Base-by-base conservation (phyloP, 768 basidiomycete species). In the Floccularia luteovirens region DNA sequence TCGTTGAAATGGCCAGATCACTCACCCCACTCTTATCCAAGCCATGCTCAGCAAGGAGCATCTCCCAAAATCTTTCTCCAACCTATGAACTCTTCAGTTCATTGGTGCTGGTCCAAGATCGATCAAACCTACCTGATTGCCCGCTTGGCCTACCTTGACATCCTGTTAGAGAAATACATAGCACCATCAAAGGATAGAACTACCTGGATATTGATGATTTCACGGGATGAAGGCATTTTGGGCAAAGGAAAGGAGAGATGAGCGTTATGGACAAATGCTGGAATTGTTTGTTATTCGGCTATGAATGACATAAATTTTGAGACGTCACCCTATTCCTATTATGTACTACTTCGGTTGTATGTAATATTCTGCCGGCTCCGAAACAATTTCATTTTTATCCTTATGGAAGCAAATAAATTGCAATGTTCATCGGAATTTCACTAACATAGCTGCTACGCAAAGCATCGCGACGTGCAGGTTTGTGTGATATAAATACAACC, bases 61-160 rank as follows among this genome's bases (percentile, higher is more conserved):
- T 80, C 44, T 82, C 70, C 92, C 92, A 96, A 60, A 94, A 98
- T 32, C 74, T 72, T 52, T 88, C 85, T 38, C 90, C 90, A 31
- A 88, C 75, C 69, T 70, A 55, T n/a, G 33, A 27, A 43, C 35
- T 38, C 37, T 51, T 48, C 36, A 32, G 44, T 45, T 45, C 38
- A 39, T 21, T 11, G 32, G 36, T 35, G 40, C 20, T 23, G 16
- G 44, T 38, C 42, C 34, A 43, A 45, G 36, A 30, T 28, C 27
- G 22, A 44, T 31, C 3, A 22, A 41, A 43, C 44, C 45, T 53
- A 58, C 69, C 62, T 70, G 69, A 51, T 70, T 62, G 55, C 67
- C 64, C 52, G 85, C 84, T 72, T 87, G 85, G 24, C 86, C 86
- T 44, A 67, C 80, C 85, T 86, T 28, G 44, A 45, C 45, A 32